phyloP scores from a whole-genome alignment of 768 basidiomycete genomes.

The Leucocoprinus sp. region DNA sequence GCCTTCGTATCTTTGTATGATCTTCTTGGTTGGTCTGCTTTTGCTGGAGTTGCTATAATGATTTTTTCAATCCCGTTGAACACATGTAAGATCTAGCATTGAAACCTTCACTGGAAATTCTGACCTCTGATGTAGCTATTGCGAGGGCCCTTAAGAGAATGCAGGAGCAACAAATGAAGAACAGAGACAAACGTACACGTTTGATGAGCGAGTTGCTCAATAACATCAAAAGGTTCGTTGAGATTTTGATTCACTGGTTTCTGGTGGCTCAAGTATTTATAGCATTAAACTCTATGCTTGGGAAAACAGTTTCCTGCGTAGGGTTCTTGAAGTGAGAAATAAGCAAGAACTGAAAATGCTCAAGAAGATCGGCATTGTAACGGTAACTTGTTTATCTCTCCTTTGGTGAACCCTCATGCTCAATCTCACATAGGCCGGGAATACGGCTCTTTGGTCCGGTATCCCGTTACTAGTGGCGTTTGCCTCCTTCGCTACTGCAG shows the following conservation, averaged over 20 bases:
- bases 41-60: conserved; percentile 87
- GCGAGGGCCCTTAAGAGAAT: conserved; percentile 64
- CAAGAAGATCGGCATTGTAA: conserved; percentile 69
- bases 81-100: conserved; percentile 32
- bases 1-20: conserved; percentile 88
- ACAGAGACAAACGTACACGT: conserved; percentile 73
- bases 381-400: conserved; percentile 29
- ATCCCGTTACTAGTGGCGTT: conserved; percentile 73
- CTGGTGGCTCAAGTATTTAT: neutral
- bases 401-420: neutral
- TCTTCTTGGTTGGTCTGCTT: conserved; percentile 86
- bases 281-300: conserved; percentile 91
- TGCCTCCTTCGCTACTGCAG: conserved; percentile 73
- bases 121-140: conserved; percentile 31
- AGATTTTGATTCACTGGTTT: neutral
- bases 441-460: conserved; percentile 56
- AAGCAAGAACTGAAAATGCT: conserved; percentile 77
- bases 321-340: conserved; percentile 74
- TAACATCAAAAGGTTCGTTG: conserved; percentile 72
- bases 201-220: conserved; percentile 91
- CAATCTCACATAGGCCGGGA: conserved; percentile 37
- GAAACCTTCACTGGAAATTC: neutral
- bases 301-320: conserved; percentile 85
- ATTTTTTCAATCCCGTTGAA: conserved; percentile 72
- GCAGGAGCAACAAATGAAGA: conserved; percentile 91